Evolutionary conservation across 139 green algal species (phyloP).

Genomic region (Chlorella ohadii): DNA sequence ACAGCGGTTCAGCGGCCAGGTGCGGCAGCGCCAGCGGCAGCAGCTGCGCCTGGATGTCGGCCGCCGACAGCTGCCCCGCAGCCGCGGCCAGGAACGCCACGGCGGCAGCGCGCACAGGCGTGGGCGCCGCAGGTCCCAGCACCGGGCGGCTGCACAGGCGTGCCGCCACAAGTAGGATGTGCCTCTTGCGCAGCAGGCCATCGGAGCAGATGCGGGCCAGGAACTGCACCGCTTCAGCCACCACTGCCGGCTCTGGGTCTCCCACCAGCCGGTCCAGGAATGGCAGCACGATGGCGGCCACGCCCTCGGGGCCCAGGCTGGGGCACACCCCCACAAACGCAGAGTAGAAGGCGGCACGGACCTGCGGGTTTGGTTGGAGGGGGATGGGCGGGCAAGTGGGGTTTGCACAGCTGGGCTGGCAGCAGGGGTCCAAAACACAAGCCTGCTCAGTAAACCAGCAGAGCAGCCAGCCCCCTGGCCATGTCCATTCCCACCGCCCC

Average conservation of each 20-base stretch:
- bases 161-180: constrained; percentile 62
- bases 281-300: constrained; percentile 92
- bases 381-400: neutral
- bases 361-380: neutral
- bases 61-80: constrained; percentile 57
- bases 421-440: neutral
- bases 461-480: neutral
- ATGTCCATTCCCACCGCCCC: neutral
- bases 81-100: constrained; percentile 74
- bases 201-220: constrained; percentile 53
- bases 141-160: constrained; percentile 45
- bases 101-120: constrained; percentile 66
- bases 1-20: constrained; percentile 48
- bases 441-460: neutral
- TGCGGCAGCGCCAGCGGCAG: constrained; percentile 58
- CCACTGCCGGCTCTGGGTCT: constrained; percentile 69
- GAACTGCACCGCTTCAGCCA: constrained; percentile 73
- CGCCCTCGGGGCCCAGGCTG: constrained; percentile 55
- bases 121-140: constrained; percentile 57
- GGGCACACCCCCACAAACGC: constrained; percentile 43
- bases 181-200: constrained; percentile 41
- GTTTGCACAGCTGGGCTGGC: neutral
- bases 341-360: constrained; percentile 69
- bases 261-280: constrained; percentile 89
- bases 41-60: constrained; percentile 80